Evolutionary conservation across 192 early-diverging fungal genomes (phyloP), one percentile per base, ranked within the genome.

Genomic region (Pecoramyces ruminantium): DNA sequence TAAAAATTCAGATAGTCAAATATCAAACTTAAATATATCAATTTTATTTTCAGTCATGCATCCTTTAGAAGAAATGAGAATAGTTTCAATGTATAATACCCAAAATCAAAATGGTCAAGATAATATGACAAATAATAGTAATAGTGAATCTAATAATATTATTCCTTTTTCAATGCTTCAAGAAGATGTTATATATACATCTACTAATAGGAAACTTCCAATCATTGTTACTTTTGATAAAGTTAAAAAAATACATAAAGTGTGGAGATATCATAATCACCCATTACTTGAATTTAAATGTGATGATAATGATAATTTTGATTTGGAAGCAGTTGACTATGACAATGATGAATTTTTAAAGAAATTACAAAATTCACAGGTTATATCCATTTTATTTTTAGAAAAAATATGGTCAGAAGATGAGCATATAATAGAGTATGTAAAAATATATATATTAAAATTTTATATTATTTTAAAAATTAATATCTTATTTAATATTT

Each of bases 31-130:
- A 13, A 51, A 77, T 39, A 29, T 85, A 15, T 80, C 87, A 17
- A 34, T 80, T 29, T 83, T 89, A 27, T 88, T 86, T 51, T 89
- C 82, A 79, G 78, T 89, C 16, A 79, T 83, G 77, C 87, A 88
- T 83, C 87, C 88, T 12, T 82, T 89, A 25, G 86, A 87, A 28
- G 83, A 85, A 78, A 82, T 86, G 29, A 82, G 84, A 30, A 80
- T 86, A 15, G 84, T 90, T 11, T 82, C 80, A 1, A 82, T 84
- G 8, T 82, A 34, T 28, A 29, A 80, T 28, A 81, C 78, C 30
- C 78, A 16, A 67, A 67, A 4, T n/a, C 51, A 67, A 67, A n/a
- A 5, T n/a, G 17, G 4, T n/a, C 25, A 67, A n/a, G 51, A 67
- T 9, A n/a, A n/a, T 67, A 39, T 15, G 13, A n/a, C n/a, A 6